Conservation (phyloP, 1,284 basidiomycete species). For the Melampsora americana region DNA sequence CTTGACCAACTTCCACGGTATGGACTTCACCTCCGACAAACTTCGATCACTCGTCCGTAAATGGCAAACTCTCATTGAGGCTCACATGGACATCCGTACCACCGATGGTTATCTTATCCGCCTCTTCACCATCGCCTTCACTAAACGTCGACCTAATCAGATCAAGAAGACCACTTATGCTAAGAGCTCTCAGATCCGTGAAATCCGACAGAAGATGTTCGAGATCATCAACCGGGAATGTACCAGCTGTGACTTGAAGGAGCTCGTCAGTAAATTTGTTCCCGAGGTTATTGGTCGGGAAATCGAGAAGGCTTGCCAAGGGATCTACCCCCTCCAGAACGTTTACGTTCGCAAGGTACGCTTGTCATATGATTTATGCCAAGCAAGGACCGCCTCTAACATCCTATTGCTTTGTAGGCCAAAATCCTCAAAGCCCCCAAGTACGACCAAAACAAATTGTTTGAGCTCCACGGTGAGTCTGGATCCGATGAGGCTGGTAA, state of each 20-base stretch:
- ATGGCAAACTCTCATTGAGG: constrained; percentile 99
- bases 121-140: constrained; percentile 98
- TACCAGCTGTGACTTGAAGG: constrained; percentile 92
- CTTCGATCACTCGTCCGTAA: constrained; percentile 99
- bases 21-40: constrained; percentile 99
- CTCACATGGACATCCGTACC: constrained; percentile 97
- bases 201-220: constrained; percentile 99
- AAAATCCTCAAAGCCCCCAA: constrained; percentile 92
- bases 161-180: constrained; percentile 99
- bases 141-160: constrained; percentile 91
- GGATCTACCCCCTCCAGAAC: constrained; percentile 97
- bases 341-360: constrained; percentile 89
- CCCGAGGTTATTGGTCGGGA: constrained; percentile 98
- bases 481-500: constrained; percentile 51
- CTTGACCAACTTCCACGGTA: constrained; percentile 99
- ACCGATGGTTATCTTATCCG: constrained; percentile 99
- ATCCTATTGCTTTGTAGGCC: constrained; percentile 41
- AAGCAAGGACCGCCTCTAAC: not conserved
- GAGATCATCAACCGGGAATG: constrained; percentile 99
- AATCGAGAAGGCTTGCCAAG: constrained; percentile 96
- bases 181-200: constrained; percentile 87
- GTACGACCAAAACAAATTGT: constrained; percentile 88
- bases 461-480: constrained; percentile 92
- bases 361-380: not conserved
- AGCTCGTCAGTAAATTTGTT: constrained; percentile 96